Conservation (phyloP, 2,329 filamentous ascomycete species). For the Sclerotiophoma versabilis region DNA sequence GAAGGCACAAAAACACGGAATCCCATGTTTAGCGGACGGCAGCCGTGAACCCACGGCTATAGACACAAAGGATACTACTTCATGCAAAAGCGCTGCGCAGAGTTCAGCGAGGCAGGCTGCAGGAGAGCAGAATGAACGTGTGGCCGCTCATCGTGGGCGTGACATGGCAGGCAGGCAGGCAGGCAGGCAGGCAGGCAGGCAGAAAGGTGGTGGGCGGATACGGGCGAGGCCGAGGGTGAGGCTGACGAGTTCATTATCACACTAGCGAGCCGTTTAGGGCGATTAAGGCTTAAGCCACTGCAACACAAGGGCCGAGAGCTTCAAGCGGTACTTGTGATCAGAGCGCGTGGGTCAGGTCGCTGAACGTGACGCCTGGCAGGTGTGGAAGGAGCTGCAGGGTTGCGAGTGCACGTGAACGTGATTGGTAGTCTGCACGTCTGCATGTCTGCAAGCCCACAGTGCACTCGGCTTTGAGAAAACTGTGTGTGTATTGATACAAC, state of each 20-base stretch:
- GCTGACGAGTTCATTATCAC: conserved; percentile 5
- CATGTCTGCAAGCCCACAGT: background rate
- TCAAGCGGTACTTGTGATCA: background rate
- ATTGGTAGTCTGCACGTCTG: background rate
- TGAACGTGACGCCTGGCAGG: background rate
- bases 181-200: background rate
- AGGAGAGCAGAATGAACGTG: background rate
- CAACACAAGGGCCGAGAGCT: conserved; percentile 1
- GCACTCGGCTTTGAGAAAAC: background rate
- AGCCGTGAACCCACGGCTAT: background rate
- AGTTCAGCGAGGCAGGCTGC: background rate
- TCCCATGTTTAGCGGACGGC: conserved; percentile 26
- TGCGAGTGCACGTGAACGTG: background rate
- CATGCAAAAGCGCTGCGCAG: background rate
- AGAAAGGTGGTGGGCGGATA: background rate
- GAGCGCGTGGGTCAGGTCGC: conserved; percentile 3
- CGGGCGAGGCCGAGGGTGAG: conserved; percentile 12
- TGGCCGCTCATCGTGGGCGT: conserved; percentile 8
- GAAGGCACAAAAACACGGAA: conserved; percentile 38
- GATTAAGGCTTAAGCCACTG: background rate
- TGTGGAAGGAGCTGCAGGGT: conserved; percentile 2
- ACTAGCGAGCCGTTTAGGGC: conserved; percentile 7
- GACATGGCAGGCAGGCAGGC: background rate
- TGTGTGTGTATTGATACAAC: background rate
- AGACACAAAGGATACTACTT: background rate